Conservation (phyloP, 225 moss, liverwort and hornwort species). For the Physcomitrium patens region DNA sequence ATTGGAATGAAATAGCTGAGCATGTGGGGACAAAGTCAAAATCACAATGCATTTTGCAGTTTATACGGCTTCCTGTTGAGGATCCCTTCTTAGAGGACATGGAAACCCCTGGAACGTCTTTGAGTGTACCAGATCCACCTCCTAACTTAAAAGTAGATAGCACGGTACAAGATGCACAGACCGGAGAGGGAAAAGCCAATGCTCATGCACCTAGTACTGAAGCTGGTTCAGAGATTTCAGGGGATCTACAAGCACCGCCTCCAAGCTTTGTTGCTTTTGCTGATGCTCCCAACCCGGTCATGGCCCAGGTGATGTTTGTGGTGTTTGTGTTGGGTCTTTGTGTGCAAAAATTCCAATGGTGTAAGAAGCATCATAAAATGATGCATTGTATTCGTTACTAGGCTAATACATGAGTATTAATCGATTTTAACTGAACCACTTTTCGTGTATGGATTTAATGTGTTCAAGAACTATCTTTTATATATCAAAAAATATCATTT, state of each 20-base stretch:
- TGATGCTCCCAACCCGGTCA: constrained; percentile 97
- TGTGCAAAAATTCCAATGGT: constrained; percentile 1
- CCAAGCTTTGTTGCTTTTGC: constrained; percentile 76
- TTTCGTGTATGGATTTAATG: no score
- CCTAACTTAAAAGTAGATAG: constrained; percentile 29
- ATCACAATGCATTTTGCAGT: no score
- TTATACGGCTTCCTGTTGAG: no score
- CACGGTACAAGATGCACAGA: constrained; percentile 36
- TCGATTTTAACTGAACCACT: no score
- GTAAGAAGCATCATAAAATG: background rate
- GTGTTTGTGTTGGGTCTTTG: constrained; percentile 17
- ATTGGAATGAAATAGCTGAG: no score
- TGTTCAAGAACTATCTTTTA: background rate
- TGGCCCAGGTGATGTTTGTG: constrained; percentile 81
- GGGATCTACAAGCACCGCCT: constrained; percentile 50
- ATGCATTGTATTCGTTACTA: background rate
- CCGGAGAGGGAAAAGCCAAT: constrained; percentile 34
- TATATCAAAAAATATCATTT: background rate
- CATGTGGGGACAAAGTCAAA: no score
- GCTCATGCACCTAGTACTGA: constrained; percentile 39
- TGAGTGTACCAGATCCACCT: constrained; percentile 47
- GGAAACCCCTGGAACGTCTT: constrained; percentile 21
- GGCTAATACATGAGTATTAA: no score
- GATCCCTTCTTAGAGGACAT: no score
- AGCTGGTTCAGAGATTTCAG: constrained; percentile 51